Evolutionary conservation across 768 basidiomycete genomes (phyloP), one percentile per base, ranked within the genome.

Genomic region (Paxillus involutus): DNA sequence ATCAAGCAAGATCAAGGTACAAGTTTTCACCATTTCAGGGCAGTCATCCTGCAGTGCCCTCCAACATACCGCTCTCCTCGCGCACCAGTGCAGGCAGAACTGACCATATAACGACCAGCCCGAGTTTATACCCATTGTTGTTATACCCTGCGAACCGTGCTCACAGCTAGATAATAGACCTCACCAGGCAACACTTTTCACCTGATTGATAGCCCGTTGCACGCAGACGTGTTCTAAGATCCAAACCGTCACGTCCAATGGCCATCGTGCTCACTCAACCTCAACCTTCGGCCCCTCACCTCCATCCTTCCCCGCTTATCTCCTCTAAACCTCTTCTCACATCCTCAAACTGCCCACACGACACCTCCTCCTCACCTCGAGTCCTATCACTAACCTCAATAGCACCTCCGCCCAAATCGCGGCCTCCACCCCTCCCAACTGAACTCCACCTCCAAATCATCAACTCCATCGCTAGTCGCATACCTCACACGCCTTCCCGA

Each of bases 381-480:
- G 21, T 21, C 14, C 55, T 42, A 21, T 30, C 33, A 19, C 40
- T 47, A 2, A 47, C 46, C 21, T 12, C 49, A 41, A 46, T 53
- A 24, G 13, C 60, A 52, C 40, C 42, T 35, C 29, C 47, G 14
- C 24, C 35, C 9, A 50, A 52, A 57, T 49, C 53, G 48, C 57
- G 44, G 4, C 9, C 44, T 4, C 55, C 62, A 32, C 53, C 60
- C 16, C 59, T 69, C 33, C 68, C 68, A 14, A 58, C 66, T 21
- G 70, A 71, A 53, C 57, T 69, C 36, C 65, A 71, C 30, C 61
- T 71, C 39, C 58, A 62, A 36, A 62, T 69, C 52, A 66, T 69
- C 37, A 65, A 71, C 26, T 48, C 53, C 44, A 49, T 69, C n/a
- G 57, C 63, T 19, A 40, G 36, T 49, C 58, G 56, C 32, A 52